A percentile compares a stretch with the other conserved stretches of the same genome.
These are phyloP conservation scores for Chaetomium olivaceum DNA, from an alignment of 2,329 filamentous ascomycete genomes.

Conservation along the genomic window DNA sequence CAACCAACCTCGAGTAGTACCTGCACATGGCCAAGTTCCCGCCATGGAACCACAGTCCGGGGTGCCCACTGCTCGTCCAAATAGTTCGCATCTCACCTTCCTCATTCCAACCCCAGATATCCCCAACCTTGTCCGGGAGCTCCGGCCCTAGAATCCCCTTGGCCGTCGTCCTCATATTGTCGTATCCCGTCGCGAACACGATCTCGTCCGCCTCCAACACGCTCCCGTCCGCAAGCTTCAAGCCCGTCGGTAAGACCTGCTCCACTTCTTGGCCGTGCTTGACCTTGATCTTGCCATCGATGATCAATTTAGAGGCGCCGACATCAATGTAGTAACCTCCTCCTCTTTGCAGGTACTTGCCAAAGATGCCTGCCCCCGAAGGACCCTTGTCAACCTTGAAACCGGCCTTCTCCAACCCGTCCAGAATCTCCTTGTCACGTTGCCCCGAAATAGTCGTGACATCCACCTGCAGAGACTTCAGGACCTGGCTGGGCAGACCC, in stretches of 20 bases:
- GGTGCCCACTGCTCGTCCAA: slow-evolving; percentile 62
- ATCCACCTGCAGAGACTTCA: slow-evolving; percentile 59
- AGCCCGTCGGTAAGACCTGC: slow-evolving; percentile 48
- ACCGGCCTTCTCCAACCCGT: slow-evolving; percentile 54
- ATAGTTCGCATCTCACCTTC: slow-evolving; percentile 58
- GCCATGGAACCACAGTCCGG: slow-evolving; percentile 66
- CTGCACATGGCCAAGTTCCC: slow-evolving; percentile 65
- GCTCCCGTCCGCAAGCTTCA: slow-evolving; percentile 55
- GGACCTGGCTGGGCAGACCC: slow-evolving; percentile 57
- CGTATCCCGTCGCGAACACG: slow-evolving; percentile 64
- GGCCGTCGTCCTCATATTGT: slow-evolving; percentile 67
- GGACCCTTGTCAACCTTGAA: slow-evolving; percentile 63
- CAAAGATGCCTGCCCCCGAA: slow-evolving; percentile 56
- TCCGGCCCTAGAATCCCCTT: slow-evolving; percentile 62
- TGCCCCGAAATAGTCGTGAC: slow-evolving; percentile 40
- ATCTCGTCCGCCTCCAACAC: slow-evolving; percentile 63
- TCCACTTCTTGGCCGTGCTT: slow-evolving; percentile 59
- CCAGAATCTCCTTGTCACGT: slow-evolving; percentile 43
- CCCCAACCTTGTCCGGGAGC: slow-evolving; percentile 57
- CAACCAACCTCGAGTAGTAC: slow-evolving; percentile 58
- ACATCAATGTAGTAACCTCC: slow-evolving; percentile 73
- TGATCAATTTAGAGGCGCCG: slow-evolving; percentile 62
- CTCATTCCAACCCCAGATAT: slow-evolving; percentile 63
- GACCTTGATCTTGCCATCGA: slow-evolving; percentile 64
- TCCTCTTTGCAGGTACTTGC: slow-evolving; percentile 65